Base-by-base conservation (phyloP, 371 early-diverging fungal species). In the Mortierella sp. region DNA sequence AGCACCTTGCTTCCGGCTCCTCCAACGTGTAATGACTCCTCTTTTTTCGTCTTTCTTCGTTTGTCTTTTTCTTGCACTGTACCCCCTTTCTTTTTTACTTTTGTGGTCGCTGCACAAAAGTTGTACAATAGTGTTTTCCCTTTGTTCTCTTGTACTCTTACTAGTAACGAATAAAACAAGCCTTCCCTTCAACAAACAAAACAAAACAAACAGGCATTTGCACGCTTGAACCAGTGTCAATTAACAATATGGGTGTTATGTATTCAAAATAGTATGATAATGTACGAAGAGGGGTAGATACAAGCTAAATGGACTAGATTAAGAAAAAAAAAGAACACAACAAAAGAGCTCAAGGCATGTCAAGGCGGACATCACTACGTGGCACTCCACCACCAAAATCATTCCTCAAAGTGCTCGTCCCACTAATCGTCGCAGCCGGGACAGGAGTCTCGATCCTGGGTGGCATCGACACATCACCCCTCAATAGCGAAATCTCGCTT, bases 91-190 rank as follows among this genome's bases (percentile, higher is more conserved):
- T 29, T 5, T 35, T 21, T 38, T 41, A 5, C 18, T 41, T 38
- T 63, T 63, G 6, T 65, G 65, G 35, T 27, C n/a, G 4, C 27
- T 32, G 11, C 60, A 60, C 60, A 60, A 4, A 54, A 54, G 24
- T 65, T 65, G 65, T 65, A 65, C 65, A 21, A 65, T 65, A 65
- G 65, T 38, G 65, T 65, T 51, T 51, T 51, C 4, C 51, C 38
- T 35, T 38, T 65, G 38, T 65, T 32, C 29, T 63, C 65, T 65
- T 24, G 65, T 65, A 65, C 18, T 18, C 4, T 35, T 60, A 65
- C 38, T 65, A 65, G 65, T 38, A 65, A 38, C 38, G 65, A 65
- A 65, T 21, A 65, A 35, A 65, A 35, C 35, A 32, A 35, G 6
- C 35, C 5, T 29, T n/a, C n/a, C 16, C 5, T 27, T 29, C n/a